These are phyloP conservation scores for Tricharina praecox DNA, from an alignment of 495 filamentous ascomycete species.

Conservation along the genomic window DNA sequence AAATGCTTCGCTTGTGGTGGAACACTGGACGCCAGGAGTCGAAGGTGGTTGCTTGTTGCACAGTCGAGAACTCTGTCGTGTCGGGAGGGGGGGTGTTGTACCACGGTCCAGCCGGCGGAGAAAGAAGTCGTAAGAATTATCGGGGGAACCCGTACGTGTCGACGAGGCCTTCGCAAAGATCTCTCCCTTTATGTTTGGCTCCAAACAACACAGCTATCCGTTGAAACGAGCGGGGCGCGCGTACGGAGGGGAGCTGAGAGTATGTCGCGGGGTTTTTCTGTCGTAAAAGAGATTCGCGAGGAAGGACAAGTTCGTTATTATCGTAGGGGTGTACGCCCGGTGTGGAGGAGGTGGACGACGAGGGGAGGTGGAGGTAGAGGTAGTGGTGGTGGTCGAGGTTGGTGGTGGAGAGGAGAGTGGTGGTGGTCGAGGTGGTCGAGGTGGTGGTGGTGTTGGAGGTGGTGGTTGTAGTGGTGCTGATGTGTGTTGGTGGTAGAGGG, in stretches of 20 bases:
- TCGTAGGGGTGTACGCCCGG: background rate
- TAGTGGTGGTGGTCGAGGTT: conserved; percentile 9
- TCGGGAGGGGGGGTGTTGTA: too few relatives aligned
- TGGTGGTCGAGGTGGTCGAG: too few relatives aligned
- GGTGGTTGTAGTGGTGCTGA: conserved; percentile 14
- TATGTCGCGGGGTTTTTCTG: background rate
- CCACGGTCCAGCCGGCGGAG: conserved; percentile 27
- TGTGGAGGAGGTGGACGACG: too few relatives aligned
- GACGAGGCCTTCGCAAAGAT: background rate
- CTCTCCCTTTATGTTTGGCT: background rate
- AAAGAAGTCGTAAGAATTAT: conserved; percentile 19
- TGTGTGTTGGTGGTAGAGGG: conserved; percentile 1
- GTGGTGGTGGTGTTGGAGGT: background rate
- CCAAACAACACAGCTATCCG: background rate
- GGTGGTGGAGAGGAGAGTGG: too few relatives aligned
- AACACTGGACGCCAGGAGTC: background rate
- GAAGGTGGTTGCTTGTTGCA: background rate
- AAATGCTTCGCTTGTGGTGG: too few relatives aligned
- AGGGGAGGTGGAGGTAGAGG: conserved; percentile 6
- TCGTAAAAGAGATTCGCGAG: background rate
- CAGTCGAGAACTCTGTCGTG: conserved; percentile 9
- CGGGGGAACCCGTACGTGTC: conserved; percentile 6
- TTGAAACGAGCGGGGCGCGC: background rate
- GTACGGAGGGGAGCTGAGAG: background rate
- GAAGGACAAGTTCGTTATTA: background rate